Base-by-base conservation (phyloP, 2,329 filamentous ascomycete species). In the Aspergillus amoenus region DNA sequence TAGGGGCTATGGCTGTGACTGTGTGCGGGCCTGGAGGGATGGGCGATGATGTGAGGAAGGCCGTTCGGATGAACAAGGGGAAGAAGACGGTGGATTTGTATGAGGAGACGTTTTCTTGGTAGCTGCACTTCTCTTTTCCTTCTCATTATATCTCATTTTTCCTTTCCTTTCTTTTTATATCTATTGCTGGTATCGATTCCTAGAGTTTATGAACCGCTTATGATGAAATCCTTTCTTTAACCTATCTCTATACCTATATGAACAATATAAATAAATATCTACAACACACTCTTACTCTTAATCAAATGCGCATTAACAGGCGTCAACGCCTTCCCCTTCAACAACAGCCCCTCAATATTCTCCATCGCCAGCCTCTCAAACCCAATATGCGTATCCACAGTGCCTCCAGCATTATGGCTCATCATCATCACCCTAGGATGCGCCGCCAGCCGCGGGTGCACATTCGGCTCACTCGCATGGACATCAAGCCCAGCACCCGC, bases 281-380 rank as follows among this genome's bases (percentile, higher is more conserved):
- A 63, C 52, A 63, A 41, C 51, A 55, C 34, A 58, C 58, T 59
- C 45, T 40, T 53, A 8, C 61, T 60, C 60, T 68, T 73, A 46
- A 87, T 60, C 68, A 79, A 80, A 46, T 85, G 79, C 71, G 84
- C 34, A 67, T 90, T 89, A 12, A 88, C 86, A 0, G 86, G 83
- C 52, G 86, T 71, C 32, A 70, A 40, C 0, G 69, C 69, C 59
- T 71, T 72, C 49, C 77, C 75, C 2, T 63, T 74, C 13, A 66
- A 64, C 11, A 67, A 56, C 56, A 68, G 70, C 11, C 59, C 62
- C 18, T 65, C 46, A 30, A 82, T 68, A 64, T 82, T 82, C 70
- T 81, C 78, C 70, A 82, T 81, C 8, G 67, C 66, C 50, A 73
- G 44, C 42, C 65, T 64, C 70, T 82, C 80, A 66, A 82, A 81